These are phyloP conservation scores for Cyberlindnera amylophila DNA, from an alignment of 805 yeast genomes.

Conservation along the genomic window DNA sequence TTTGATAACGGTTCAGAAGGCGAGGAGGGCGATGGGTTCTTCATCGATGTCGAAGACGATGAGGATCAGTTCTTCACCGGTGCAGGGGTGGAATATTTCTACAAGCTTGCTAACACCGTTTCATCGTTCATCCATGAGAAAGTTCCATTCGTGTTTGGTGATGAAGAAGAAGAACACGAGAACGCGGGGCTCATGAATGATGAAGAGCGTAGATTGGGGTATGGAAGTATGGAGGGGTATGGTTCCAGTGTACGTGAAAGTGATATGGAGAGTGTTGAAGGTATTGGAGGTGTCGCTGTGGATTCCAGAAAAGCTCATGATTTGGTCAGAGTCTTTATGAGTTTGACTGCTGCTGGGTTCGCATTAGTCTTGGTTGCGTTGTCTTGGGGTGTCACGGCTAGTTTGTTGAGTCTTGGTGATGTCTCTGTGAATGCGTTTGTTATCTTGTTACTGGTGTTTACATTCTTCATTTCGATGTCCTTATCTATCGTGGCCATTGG, in stretches of 20 bases:
- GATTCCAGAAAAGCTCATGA: slow-evolving; percentile 33
- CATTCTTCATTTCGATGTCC: slow-evolving; percentile 39
- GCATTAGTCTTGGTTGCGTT: slow-evolving; percentile 41
- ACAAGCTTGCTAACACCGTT: slow-evolving; percentile 17
- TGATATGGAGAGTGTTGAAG: not conserved
- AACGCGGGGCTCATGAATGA: not conserved
- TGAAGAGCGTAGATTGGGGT: not conserved
- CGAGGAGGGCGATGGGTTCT: slow-evolving; percentile 36
- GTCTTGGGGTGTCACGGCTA: slow-evolving; percentile 40
- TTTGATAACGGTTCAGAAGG: slow-evolving; percentile 60
- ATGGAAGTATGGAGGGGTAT: not conserved
- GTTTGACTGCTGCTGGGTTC: slow-evolving; percentile 35
- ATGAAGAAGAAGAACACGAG: not conserved
- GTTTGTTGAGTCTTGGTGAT: slow-evolving; percentile 25
- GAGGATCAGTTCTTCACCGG: slow-evolving; percentile 28
- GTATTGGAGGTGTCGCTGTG: slow-evolving; percentile 17
- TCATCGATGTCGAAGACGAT: slow-evolving; percentile 30
- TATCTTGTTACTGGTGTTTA: slow-evolving; percentile 34
- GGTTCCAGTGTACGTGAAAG: not conserved
- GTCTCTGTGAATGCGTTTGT: slow-evolving; percentile 23
- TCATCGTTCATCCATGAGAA: slow-evolving; percentile 14
- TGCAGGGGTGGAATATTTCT: slow-evolving; percentile 29
- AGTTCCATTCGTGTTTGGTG: slow-evolving; percentile 18
- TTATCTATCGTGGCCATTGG: slow-evolving; percentile 42
- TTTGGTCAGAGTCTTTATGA: slow-evolving; percentile 41